phyloP scores from a whole-genome alignment of 768 basidiomycete genomes.

The Suillus variegatus region DNA sequence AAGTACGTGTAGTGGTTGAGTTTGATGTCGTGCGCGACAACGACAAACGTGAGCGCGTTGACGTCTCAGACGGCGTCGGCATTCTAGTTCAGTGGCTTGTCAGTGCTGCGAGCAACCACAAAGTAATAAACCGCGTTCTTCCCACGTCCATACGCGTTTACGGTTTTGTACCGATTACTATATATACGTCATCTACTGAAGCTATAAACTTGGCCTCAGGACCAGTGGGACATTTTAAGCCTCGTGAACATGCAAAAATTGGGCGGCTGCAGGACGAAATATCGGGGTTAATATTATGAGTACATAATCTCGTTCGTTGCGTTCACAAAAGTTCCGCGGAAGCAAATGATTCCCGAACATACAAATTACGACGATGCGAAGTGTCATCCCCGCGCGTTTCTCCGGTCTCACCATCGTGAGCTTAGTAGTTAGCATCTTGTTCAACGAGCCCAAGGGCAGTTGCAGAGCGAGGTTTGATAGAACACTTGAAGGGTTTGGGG shows the following conservation, averaged over 20 bases:
- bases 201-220: not conserved
- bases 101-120: not conserved
- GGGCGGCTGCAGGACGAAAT: not conserved
- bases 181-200: not conserved
- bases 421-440: not conserved
- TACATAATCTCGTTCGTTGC: not conserved
- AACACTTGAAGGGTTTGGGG: not conserved
- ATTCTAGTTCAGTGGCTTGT: conserved; percentile 13
- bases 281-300: not conserved
- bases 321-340: not conserved
- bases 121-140: conserved; percentile 1
- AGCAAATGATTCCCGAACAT: not conserved
- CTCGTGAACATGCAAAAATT: not conserved
- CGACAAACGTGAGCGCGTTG: conserved; percentile 41
- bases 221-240: not conserved
- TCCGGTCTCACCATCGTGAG: not conserved
- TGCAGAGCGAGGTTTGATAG: not conserved
- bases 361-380: not conserved
- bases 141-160: not conserved
- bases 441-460: not conserved
- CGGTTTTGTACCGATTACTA: not conserved
- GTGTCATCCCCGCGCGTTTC: not conserved
- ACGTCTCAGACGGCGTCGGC: conserved; percentile 52
- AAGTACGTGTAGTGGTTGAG: conserved; percentile 34
- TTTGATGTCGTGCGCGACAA: conserved; percentile 42